A percentile compares a stretch with the other conserved stretches of the same genome.
phyloP scores from a whole-genome alignment of 768 basidiomycete species.

The Pilatotrama ljubarskyi region DNA sequence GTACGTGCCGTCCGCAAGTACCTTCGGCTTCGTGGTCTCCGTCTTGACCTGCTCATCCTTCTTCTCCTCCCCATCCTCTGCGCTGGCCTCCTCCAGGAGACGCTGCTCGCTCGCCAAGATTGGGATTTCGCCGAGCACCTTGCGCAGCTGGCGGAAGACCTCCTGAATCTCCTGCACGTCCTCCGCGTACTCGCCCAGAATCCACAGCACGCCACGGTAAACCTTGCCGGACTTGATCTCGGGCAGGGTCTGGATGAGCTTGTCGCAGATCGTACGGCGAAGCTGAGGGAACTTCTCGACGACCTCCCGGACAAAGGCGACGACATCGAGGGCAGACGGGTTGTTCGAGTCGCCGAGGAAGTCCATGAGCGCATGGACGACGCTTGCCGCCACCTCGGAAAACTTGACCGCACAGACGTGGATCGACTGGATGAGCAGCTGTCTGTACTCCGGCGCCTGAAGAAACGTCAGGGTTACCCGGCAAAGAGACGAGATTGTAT shows the following conservation, averaged over 20 bases:
- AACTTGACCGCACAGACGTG: conserved; percentile 96
- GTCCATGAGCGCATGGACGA: conserved; percentile 91
- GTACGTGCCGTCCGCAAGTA: conserved; percentile 96
- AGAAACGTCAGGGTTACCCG: not conserved
- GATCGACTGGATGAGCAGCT: conserved; percentile 95
- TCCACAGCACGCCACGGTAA: conserved; percentile 95
- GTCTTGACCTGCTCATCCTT: conserved; percentile 52
- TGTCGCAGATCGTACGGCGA: conserved; percentile 79
- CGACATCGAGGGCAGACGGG: conserved; percentile 93
- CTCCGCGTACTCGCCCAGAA: conserved; percentile 94
- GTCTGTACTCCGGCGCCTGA: conserved; percentile 91
- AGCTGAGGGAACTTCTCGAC: conserved; percentile 96
- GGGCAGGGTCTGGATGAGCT: conserved; percentile 74
- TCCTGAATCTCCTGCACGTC: conserved; percentile 63
- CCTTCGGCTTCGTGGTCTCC: conserved; percentile 61
- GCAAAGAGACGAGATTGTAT: not conserved
- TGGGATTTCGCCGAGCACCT: conserved; percentile 94
- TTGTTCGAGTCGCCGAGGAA: conserved; percentile 95
- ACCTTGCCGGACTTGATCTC: conserved; percentile 97
- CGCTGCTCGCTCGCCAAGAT: conserved; percentile 90
- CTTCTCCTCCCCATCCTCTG: conserved; percentile 49
- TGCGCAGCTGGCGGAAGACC: conserved; percentile 76
- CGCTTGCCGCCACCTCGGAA: conserved; percentile 94
- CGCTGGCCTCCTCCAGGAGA: conserved; percentile 73
- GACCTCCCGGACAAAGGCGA: conserved; percentile 88